Evolutionary conservation across 768 basidiomycete genomes (phyloP).

Genomic region (Fibroporia radiculosa): DNA sequence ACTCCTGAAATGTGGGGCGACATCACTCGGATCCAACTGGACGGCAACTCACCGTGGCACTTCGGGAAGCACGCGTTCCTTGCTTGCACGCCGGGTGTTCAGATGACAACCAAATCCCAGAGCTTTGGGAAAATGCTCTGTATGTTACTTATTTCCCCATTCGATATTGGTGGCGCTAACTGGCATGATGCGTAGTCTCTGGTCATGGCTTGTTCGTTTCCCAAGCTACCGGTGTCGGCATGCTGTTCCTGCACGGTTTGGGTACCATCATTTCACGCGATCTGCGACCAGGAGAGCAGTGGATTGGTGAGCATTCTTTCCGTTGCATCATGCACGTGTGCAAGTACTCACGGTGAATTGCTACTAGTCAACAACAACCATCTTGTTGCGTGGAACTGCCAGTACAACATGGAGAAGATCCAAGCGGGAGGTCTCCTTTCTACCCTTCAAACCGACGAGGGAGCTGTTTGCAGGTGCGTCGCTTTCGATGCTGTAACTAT

Average conservation of each 20-base stretch:
- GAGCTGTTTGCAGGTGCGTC: slow-evolving; percentile 25
- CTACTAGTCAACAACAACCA: slow-evolving; percentile 25
- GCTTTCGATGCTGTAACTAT: background rate
- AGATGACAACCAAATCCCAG: slow-evolving; percentile 20
- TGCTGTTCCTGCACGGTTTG: slow-evolving; percentile 25
- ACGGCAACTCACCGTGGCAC: slow-evolving; percentile 21
- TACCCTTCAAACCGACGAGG: slow-evolving; percentile 23
- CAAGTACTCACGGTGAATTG: background rate
- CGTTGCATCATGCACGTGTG: background rate
- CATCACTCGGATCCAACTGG: slow-evolving; percentile 24
- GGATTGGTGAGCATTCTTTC: slow-evolving; percentile 19
- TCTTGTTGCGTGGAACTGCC: slow-evolving; percentile 27
- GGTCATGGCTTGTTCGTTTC: slow-evolving; percentile 26
- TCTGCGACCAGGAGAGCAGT: slow-evolving; percentile 23
- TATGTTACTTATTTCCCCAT: slow-evolving; percentile 8
- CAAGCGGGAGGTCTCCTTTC: slow-evolving; percentile 25
- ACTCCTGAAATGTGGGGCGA: slow-evolving; percentile 29
- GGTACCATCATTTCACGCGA: slow-evolving; percentile 24
- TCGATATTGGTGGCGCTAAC: background rate
- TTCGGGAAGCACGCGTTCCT: slow-evolving; percentile 26
- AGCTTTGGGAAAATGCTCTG: slow-evolving; percentile 24
- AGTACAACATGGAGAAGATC: slow-evolving; percentile 26
- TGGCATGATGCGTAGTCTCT: slow-evolving; percentile 19
- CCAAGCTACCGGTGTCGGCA: slow-evolving; percentile 18
- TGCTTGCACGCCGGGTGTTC: slow-evolving; percentile 20